Percentiles rank a stretch among this genome's conserved stretches.
phyloP scores from a whole-genome alignment of 31 red algal species.

The Pterothamnion heteromorphum region DNA sequence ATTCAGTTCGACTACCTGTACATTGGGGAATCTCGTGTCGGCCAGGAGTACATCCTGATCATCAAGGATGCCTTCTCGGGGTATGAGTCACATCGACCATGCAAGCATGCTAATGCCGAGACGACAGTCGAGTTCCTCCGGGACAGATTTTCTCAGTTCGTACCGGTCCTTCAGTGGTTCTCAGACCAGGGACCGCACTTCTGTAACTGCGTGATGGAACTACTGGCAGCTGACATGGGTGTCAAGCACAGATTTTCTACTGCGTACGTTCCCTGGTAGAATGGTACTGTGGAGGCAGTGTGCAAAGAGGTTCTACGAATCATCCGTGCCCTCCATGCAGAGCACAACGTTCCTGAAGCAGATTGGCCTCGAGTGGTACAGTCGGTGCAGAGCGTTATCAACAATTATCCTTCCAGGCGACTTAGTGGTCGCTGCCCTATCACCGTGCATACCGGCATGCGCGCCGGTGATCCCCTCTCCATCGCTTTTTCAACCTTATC shows the following conservation, averaged over 20 bases:
- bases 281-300: neutral
- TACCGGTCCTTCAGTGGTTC: neutral
- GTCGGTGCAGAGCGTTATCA: conserved; percentile 40
- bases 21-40: conserved; percentile 29
- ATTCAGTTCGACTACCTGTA: conserved; percentile 53
- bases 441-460: neutral
- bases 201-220: neutral
- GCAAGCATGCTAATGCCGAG: conserved; percentile 4
- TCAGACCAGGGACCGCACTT: neutral
- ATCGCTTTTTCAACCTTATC: neutral
- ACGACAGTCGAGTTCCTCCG: neutral
- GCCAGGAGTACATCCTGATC: conserved; percentile 6
- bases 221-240: neutral
- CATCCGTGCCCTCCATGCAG: neutral
- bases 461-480: neutral
- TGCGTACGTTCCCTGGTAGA: neutral
- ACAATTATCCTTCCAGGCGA: conserved; percentile 31
- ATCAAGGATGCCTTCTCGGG: conserved; percentile 36
- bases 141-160: no score
- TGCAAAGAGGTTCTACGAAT: conserved; percentile 2
- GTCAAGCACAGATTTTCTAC: neutral
- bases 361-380: conserved; percentile 41
- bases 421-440: neutral
- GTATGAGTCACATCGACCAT: neutral
- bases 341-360: conserved; percentile 3